phyloP scores from a whole-genome alignment of 2,329 filamentous ascomycete species.

The Plenodomus lindquistii region DNA sequence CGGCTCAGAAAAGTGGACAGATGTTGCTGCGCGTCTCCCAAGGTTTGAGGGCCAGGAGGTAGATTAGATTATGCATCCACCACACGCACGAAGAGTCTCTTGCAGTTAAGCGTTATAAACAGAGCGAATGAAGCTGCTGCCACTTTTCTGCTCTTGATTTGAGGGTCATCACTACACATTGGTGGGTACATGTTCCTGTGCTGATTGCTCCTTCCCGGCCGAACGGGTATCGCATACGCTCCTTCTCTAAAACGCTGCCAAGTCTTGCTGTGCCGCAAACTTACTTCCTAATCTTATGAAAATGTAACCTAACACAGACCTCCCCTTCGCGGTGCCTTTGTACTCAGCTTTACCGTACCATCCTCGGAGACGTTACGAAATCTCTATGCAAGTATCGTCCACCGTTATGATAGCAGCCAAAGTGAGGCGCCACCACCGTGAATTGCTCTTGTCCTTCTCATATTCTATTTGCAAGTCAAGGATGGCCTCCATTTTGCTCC shows the following conservation, averaged over 20 bases:
- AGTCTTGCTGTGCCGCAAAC: neutral
- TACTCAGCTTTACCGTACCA: neutral
- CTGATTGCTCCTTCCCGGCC: neutral
- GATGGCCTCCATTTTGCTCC: neutral
- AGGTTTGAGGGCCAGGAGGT: slow-evolving; percentile 66
- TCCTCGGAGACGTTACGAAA: neutral
- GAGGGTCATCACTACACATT: neutral
- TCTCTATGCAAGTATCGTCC: neutral
- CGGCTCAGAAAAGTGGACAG: slow-evolving; percentile 67
- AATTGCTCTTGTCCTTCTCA: neutral
- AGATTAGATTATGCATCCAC: slow-evolving; percentile 19
- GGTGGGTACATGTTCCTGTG: neutral
- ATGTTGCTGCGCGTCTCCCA: slow-evolving; percentile 77
- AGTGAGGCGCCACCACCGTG: neutral
- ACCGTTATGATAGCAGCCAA: neutral
- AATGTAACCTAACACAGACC: neutral
- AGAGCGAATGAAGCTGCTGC: neutral
- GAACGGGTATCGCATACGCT: neutral
- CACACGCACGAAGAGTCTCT: neutral
- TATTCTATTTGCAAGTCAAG: neutral
- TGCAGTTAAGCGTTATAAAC: neutral
- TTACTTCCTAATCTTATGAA: neutral
- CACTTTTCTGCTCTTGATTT: no score
- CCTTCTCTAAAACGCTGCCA: neutral
- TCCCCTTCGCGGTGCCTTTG: neutral